Evolutionary conservation across 2,329 filamentous ascomycete species (phyloP).

Genomic region (Lachnum nothofagi): DNA sequence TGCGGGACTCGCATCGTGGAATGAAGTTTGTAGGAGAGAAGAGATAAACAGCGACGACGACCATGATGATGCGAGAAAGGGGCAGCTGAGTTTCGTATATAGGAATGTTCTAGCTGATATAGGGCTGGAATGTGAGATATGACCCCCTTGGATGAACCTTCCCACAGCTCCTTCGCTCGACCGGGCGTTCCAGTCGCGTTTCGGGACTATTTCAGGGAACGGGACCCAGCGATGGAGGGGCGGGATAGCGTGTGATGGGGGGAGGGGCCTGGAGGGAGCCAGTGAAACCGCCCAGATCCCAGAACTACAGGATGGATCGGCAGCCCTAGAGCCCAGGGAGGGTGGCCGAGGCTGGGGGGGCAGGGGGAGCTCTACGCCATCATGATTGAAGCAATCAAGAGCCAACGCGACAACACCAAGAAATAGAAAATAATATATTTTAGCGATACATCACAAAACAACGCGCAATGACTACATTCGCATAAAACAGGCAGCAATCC

Average conservation of each 20-base stretch:
- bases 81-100: slow-evolving; percentile 15
- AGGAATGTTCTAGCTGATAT: slow-evolving; percentile 2
- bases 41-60: slow-evolving; percentile 10
- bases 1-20: slow-evolving; percentile 15
- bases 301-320: too few species aligned
- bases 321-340: background rate
- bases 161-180: background rate
- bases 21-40: slow-evolving; percentile 2
- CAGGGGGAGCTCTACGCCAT: too few species aligned
- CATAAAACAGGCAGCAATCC: too few species aligned
- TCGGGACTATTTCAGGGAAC: slow-evolving; percentile 14
- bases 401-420: background rate
- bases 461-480: background rate
- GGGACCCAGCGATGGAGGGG: background rate
- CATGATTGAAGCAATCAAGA: background rate
- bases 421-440: background rate
- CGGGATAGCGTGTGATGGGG: background rate
- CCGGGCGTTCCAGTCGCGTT: slow-evolving; percentile 19
- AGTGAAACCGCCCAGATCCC: background rate
- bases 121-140: slow-evolving; percentile 1
- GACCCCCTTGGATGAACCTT: background rate
- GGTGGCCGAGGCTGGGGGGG: background rate
- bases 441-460: background rate
- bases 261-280: background rate
- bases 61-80: slow-evolving; percentile 16